Conservation (phyloP, 1,284 basidiomycete genomes). For the Neolentinus lepideus region DNA sequence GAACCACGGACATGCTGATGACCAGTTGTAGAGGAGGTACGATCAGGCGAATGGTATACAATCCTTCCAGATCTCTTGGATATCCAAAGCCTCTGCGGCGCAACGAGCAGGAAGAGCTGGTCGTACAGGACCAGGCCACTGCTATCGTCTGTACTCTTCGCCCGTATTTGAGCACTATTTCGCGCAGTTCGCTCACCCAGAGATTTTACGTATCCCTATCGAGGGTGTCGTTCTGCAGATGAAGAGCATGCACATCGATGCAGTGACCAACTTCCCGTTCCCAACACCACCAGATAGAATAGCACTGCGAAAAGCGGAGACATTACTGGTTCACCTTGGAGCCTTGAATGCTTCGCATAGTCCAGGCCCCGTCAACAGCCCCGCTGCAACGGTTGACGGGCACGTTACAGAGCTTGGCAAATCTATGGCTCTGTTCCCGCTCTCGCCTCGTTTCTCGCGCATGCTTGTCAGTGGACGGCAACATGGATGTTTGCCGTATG, state of each 20-base stretch:
- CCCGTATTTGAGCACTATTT: conserved; percentile 91
- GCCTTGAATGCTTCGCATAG: conserved; percentile 53
- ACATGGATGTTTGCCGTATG: conserved; percentile 87
- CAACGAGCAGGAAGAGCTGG: conserved; percentile 74
- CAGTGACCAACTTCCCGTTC: conserved; percentile 96
- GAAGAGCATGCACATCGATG: conserved; percentile 99
- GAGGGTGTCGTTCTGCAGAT: conserved; percentile 97
- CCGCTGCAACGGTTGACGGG: conserved; percentile 30
- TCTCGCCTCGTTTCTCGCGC: conserved; percentile 89
- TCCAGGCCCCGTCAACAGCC: conserved; percentile 22
- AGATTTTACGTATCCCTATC: conserved; percentile 94
- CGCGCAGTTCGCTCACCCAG: conserved; percentile 80
- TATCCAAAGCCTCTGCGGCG: conserved; percentile 69
- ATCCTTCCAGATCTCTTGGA: conserved; percentile 68
- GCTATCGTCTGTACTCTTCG: conserved; percentile 69
- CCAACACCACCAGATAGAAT: conserved; percentile 91
- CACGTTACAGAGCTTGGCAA: conserved; percentile 85
- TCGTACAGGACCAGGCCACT: conserved; percentile 74
- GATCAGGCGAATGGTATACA: conserved; percentile 59
- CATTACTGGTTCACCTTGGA: conserved; percentile 75
- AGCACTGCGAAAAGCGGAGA: conserved; percentile 79
- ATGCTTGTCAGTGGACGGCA: conserved; percentile 93
- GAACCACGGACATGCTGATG: conserved; percentile 2
- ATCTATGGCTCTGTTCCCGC: conserved; percentile 90
- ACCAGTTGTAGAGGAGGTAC: conserved; percentile 37